Evolutionary conservation across 2,329 filamentous ascomycete genomes (phyloP), one percentile per base, ranked within the genome.

Genomic region (Aspergillus ustus): DNA sequence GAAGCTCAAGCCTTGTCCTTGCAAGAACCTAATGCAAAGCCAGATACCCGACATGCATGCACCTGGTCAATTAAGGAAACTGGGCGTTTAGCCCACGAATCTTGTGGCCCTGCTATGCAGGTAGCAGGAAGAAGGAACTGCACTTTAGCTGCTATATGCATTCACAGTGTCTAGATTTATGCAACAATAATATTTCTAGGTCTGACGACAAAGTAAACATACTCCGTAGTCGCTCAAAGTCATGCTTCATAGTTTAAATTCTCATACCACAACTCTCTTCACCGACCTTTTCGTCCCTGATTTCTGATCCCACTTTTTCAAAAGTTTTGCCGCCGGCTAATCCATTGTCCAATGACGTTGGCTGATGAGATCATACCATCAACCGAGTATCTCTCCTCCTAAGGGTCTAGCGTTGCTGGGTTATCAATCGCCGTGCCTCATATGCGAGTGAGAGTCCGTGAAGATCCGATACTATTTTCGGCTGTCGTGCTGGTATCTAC

Each of bases 361-460:
- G 29, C 52, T 46, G 52, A 57, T 63, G 63, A 60, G 61, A 63
- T 64, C 61, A 65, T 65, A 52, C 61, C 63, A 58, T 58, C 28
- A n/a, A n/a, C n/a, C n/a, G n/a, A n/a, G n/a, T 34, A 20, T 22
- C 20, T 52, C 29, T 34, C 25, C 9, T 40, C 7, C 9, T 34
- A 9, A 19, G 22, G n/a, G 49, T 31, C 29, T 43, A 43, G 48
- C 48, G 48, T 52, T 25, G 20, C 9, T 29, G 37, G 11, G 37
- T 31, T 58, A 57, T 50, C 53, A 51, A 50, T 59, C 25, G 43
- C 17, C 25, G 20, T 22, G 45, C 44, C 31, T 56, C 45, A 45
- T 45, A 45, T 45, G 52, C 20, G n/a, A 52, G 59, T 48, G 29
- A 29, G 40, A 45, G 49, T 20, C 52, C 51, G 58, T 31, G 29